These are phyloP conservation scores for Madurella mycetomatis DNA, from an alignment of 2,329 filamentous ascomycete genomes.

Conservation along the genomic window DNA sequence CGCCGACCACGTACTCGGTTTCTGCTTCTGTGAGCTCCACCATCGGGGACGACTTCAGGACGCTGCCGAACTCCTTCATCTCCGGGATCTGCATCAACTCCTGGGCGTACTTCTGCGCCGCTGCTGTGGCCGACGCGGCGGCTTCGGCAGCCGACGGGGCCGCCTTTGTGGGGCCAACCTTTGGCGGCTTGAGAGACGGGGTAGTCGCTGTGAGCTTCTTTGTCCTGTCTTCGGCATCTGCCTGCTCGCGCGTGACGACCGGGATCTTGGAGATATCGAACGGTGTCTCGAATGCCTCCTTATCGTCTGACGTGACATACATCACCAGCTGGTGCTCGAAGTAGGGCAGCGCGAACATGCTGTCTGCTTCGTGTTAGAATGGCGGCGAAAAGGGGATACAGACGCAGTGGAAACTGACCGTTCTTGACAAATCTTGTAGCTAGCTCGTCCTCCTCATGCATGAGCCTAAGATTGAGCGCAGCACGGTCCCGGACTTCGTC, in stretches of 20 bases:
- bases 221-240: slow-evolving; percentile 89
- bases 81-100: slow-evolving; percentile 87
- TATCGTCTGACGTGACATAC: slow-evolving; percentile 92
- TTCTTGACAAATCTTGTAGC: slow-evolving; percentile 90
- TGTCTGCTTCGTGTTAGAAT: slow-evolving; percentile 56
- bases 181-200: slow-evolving; percentile 89
- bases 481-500: slow-evolving; percentile 97
- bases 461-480: slow-evolving; percentile 84
- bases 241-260: slow-evolving; percentile 91
- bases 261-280: slow-evolving; percentile 92
- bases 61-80: slow-evolving; percentile 79
- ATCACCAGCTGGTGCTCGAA: slow-evolving; percentile 97
- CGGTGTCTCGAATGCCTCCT: slow-evolving; percentile 73
- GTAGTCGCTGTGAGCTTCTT: slow-evolving; percentile 95
- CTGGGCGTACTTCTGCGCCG: slow-evolving; percentile 83
- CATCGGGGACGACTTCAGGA: slow-evolving; percentile 84
- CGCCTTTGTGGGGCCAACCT: slow-evolving; percentile 70
- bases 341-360: slow-evolving; percentile 88
- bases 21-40: slow-evolving; percentile 94
- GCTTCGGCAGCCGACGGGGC: slow-evolving; percentile 66
- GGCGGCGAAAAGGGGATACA: background rate
- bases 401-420: slow-evolving; percentile 47
- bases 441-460: slow-evolving; percentile 86
- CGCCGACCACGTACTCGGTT: slow-evolving; percentile 91
- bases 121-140: slow-evolving; percentile 69